These are phyloP conservation scores for Neolentinus lepideus DNA, from an alignment of 1,284 basidiomycete species.

Conservation along the genomic window DNA sequence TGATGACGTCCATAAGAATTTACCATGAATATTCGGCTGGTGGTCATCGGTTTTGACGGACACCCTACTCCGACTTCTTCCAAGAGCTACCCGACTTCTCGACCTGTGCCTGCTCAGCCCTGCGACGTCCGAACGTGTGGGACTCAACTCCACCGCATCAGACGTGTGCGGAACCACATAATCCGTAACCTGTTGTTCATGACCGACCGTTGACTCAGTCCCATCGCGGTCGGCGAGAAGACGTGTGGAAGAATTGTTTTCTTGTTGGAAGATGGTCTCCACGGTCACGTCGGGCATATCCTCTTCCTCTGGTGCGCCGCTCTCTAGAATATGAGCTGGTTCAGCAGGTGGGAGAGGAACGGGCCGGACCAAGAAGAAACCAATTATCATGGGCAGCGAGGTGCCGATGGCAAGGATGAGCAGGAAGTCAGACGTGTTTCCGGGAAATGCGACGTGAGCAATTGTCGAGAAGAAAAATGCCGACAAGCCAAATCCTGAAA, in stretches of 20 bases:
- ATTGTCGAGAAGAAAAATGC: constrained; percentile 75
- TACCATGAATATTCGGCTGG: constrained; percentile 39
- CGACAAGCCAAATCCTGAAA: constrained; percentile 80
- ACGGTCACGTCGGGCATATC: constrained; percentile 5
- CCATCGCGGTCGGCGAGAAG: constrained; percentile 15
- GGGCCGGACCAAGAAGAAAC: constrained; percentile 53
- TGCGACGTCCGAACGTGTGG: background rate
- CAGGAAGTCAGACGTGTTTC: constrained; percentile 65
- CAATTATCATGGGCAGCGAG: constrained; percentile 60
- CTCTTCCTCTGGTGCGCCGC: constrained; percentile 12
- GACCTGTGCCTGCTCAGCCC: constrained; percentile 3
- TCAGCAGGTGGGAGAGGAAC: constrained; percentile 37
- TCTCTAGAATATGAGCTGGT: constrained; percentile 10
- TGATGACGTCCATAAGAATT: constrained; percentile 31
- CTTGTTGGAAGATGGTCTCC: constrained; percentile 17
- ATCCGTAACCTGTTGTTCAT: background rate
- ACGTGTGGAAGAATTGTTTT: constrained; percentile 20
- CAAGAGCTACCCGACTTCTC: background rate
- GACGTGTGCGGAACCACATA: background rate
- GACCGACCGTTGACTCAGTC: constrained; percentile 4
- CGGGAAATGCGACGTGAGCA: constrained; percentile 59
- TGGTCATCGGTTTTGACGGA: constrained; percentile 11
- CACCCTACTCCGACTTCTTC: constrained; percentile 4
- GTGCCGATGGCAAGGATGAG: constrained; percentile 68
- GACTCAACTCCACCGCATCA: constrained; percentile 12